Conservation (phyloP, 2,329 filamentous ascomycete genomes). For the Stemphylium vesicarium region DNA sequence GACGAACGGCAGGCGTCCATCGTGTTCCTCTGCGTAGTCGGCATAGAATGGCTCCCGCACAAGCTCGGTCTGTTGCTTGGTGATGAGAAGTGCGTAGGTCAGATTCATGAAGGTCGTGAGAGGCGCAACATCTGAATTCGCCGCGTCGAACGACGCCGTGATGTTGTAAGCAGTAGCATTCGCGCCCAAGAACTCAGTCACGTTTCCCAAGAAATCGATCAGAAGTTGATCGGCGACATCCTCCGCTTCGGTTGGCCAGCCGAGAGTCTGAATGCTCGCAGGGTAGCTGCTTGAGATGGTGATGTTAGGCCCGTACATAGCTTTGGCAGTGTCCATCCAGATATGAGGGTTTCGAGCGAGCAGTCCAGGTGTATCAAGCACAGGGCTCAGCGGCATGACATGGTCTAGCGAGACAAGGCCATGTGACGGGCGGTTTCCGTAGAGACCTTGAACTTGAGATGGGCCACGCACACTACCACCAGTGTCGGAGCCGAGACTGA, state of each 20-base stretch:
- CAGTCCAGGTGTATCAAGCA: constrained; percentile 57
- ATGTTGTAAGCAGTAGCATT: constrained; percentile 48
- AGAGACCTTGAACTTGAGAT: constrained; percentile 57
- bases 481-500: constrained; percentile 58
- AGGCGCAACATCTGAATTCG: constrained; percentile 39
- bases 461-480: constrained; percentile 59
- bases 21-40: constrained; percentile 56
- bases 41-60: constrained; percentile 58
- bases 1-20: constrained; percentile 57
- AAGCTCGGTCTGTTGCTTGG: constrained; percentile 55
- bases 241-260: constrained; percentile 49
- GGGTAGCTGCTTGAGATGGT: constrained; percentile 52
- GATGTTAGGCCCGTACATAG: constrained; percentile 55
- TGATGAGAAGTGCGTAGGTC: constrained; percentile 57
- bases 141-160: constrained; percentile 44
- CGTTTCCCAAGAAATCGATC: constrained; percentile 52
- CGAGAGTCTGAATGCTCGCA: constrained; percentile 50
- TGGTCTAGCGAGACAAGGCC: constrained; percentile 56
- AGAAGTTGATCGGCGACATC: constrained; percentile 47
- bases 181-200: constrained; percentile 52
- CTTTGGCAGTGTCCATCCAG: constrained; percentile 54
- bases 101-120: constrained; percentile 50
- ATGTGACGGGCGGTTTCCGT: constrained; percentile 58
- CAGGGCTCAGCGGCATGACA: constrained; percentile 57
- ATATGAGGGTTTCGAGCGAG: constrained; percentile 54